Base-by-base conservation (phyloP, 108 stramenopile genomes). In the Cyclostephanos invisitatus region DNA sequence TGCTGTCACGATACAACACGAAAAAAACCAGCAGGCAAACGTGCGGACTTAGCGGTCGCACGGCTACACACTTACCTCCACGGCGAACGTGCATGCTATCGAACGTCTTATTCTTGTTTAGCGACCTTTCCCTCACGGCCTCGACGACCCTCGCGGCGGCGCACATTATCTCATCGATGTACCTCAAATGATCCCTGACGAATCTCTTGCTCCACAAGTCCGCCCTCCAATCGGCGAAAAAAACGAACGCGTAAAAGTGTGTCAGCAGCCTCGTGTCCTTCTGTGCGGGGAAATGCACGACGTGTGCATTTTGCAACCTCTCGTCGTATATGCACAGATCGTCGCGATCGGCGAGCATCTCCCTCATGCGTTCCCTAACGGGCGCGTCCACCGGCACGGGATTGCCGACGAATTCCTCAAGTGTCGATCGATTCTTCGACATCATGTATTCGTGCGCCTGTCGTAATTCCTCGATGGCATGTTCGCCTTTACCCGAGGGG, bases 61-160 rank as follows among this genome's bases (percentile, higher is more conserved):
- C 40, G 4, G 8, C 40, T 46, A 46, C 58, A 46, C 58, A 62
- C 42, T 81, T 61, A 56, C 82, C 84, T 18, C 96, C 96, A 21
- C 96, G 79, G 18, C 96, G 81, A 22, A 97, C 85, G 81, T 97
- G 96, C 59, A 94, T 75, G 46, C 82, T 83, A 71, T 96, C 90
- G 82, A 91, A 97, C 17, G 63, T 37, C 6, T 61, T 68, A 59
- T 75, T 84, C 58, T 44, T 58, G 17, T 38, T 59, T 46, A 72
- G 73, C 27, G 78, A 73, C 27, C 58, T 57, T 67, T 69, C 46
- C 61, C 89, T 78, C 42, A 93, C 27, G 5, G 79, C 80, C 20
- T 80, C 38, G 0, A 91, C 87, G n/a, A 94, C 78, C 55, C 92
- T 62, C 18, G 89, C 93, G 0, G 90, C 90, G 11, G 93, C 86